Evolutionary conservation across 164 flowering plant species (phyloP), one percentile per base, ranked within the genome.

Genomic region (Vitis cinerea): DNA sequence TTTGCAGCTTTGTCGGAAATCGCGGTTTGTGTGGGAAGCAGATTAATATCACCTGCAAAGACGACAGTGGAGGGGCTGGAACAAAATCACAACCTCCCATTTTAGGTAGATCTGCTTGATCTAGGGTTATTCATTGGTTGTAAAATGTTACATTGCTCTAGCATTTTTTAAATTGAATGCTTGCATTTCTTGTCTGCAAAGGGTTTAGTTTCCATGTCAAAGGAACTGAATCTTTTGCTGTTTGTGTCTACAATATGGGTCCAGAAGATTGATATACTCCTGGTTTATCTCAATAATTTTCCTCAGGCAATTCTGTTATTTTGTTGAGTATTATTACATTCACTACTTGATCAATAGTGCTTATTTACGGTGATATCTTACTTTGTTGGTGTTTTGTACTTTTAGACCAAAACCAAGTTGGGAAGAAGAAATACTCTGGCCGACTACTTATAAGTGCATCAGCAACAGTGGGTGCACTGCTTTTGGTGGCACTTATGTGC

Each of bases 401-500:
- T 78, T 62, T 29, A 77, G 83, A 59, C 56, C 84, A 73, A 70
- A 80, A 53, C 70, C 82, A 76, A 72, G 66, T 44, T 64, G 79
- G 69, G 44, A 85, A 80, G 80, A 95, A 85, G 80, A 88, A 79
- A 58, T 75, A 85, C 71, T 85, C 97, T n/a, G 88, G 91, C 6
- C 79, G 87, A 73, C 88, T 95, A n/a, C 81, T 92, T 31, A 83
- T 91, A 37, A 95, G 99, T 81, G 93, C 97, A 73, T 87, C 87
- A 62, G 99, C 99, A 72, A 95, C 99, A 16, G 92, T 95, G 14
- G 96, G 97, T 72, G 99, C 96, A 31, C 80, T 95, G 67, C 98
- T 95, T 79, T 78, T 95, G 69, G 97, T 95, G 31, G 99, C 99
- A 60, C 86, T 92, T 17, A 92, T 95, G 98, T 95, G 99, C 77